A percentile compares a stretch with the other conserved stretches of the same genome.
Conservation (phyloP, 805 yeast genomes). For the Wickerhamomyces queroliae region DNA sequence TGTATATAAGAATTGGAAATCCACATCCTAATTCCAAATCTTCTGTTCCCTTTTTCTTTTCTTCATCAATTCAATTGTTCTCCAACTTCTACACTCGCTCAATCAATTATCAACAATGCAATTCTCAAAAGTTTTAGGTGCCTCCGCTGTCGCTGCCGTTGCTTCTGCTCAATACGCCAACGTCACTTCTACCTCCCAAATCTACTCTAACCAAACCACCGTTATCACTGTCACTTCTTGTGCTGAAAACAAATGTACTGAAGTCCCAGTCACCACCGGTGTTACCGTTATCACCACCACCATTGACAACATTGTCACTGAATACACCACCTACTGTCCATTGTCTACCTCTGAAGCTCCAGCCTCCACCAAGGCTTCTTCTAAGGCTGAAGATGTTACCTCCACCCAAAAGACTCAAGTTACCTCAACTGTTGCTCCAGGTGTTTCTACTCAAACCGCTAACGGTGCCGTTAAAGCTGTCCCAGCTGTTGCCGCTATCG, state of each 20-base stretch:
- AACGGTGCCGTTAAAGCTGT: constrained; percentile 36
- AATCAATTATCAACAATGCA: constrained; percentile 24
- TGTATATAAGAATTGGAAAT: constrained; percentile 7
- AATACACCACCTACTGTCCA: constrained; percentile 21
- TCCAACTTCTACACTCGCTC: constrained; percentile 25
- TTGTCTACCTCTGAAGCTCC: constrained; percentile 10
- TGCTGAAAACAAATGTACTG: constrained; percentile 14
- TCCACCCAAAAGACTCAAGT: constrained; percentile 8
- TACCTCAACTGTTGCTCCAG: constrained; percentile 14
- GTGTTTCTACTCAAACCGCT: constrained; percentile 31
- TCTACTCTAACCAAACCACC: constrained; percentile 19
- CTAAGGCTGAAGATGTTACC: constrained; percentile 3
- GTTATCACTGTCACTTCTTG: constrained; percentile 28
- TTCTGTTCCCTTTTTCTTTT: neutral
- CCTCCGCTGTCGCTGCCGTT: constrained; percentile 22
- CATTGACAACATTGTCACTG: constrained; percentile 16
- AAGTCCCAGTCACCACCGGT: constrained; percentile 23
- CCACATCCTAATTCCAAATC: constrained; percentile 2
- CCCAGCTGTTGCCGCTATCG: constrained; percentile 42
- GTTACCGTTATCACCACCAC: constrained; percentile 21
- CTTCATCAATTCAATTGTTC: constrained; percentile 19
- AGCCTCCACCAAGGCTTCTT: constrained; percentile 9
- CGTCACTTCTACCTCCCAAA: constrained; percentile 24
- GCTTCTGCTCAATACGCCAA: constrained; percentile 22
- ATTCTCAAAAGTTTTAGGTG: constrained; percentile 25